phyloP scores from a whole-genome alignment of 208 protist genomes.

The Vickermania spadyakhi region DNA sequence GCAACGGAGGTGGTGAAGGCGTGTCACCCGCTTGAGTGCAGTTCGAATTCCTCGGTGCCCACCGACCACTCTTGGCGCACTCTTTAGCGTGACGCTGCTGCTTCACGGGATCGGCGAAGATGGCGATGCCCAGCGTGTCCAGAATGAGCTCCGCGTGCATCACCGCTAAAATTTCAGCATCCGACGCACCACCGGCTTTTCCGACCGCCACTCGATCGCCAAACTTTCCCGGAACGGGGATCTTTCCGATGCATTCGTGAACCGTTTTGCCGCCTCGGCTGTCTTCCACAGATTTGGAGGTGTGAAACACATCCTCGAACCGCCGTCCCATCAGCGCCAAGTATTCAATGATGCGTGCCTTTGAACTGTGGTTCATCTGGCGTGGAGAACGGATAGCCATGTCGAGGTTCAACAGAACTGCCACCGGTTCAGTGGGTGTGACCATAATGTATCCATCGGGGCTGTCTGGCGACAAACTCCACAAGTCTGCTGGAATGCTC shows the following conservation, averaged over 20 bases:
- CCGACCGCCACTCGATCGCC: conserved; percentile 76
- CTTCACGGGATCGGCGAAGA: conserved; percentile 41
- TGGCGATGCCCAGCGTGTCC: conserved; percentile 70
- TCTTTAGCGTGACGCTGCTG: conserved; percentile 53
- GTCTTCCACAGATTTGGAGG: conserved; percentile 36
- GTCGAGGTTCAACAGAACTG: conserved; percentile 10
- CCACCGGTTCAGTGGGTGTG: conserved; percentile 9
- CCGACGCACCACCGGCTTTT: conserved; percentile 35
- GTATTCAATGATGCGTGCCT: conserved; percentile 49
- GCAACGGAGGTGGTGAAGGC: conserved; percentile 62
- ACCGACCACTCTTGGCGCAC: conserved; percentile 48
- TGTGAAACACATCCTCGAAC: conserved; percentile 52
- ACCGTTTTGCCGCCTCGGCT: conserved; percentile 17
- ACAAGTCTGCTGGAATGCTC: conserved; percentile 31
- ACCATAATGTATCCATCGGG: conserved; percentile 71
- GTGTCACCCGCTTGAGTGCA: conserved; percentile 27
- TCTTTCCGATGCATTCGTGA: conserved; percentile 31
- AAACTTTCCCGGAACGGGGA: conserved; percentile 62
- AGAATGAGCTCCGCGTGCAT: conserved; percentile 90
- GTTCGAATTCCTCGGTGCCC: conserved; percentile 18
- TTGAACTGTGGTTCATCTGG: conserved; percentile 34
- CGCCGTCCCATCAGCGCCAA: conserved; percentile 57
- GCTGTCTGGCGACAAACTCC: conserved; percentile 46
- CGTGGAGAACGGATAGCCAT: conserved; percentile 38
- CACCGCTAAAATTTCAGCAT: conserved; percentile 66